Conservation (phyloP, 2,329 filamentous ascomycete genomes). For the Thelonectria rubi region DNA sequence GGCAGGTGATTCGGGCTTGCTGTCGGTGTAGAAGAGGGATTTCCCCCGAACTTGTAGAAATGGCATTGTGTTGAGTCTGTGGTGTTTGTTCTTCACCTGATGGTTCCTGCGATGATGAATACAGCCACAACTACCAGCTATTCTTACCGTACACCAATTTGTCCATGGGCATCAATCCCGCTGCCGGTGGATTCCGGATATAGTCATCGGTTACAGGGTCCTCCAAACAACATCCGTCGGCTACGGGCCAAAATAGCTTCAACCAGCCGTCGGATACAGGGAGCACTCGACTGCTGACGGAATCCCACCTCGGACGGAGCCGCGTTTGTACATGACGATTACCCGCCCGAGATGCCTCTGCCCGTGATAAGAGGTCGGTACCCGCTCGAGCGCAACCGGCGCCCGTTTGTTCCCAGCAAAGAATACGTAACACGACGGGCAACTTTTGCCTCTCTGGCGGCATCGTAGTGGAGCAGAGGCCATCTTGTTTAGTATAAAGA, state of each 20-base stretch:
- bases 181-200: not conserved
- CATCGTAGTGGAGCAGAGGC: slow-evolving; percentile 14
- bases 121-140: no score
- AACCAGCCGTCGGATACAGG: slow-evolving; percentile 15
- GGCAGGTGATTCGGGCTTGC: slow-evolving; percentile 6
- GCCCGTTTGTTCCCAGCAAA: not conserved
- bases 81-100: not conserved
- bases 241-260: not conserved
- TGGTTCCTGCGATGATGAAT: no score
- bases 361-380: slow-evolving; percentile 7
- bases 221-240: not conserved
- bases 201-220: slow-evolving; percentile 13
- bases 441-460: slow-evolving; percentile 1
- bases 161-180: not conserved
- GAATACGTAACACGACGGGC: not conserved
- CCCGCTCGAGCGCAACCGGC: slow-evolving; percentile 13
- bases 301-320: not conserved
- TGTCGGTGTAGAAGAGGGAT: slow-evolving; percentile 49
- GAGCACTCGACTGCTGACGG: not conserved
- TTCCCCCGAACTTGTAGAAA: slow-evolving; percentile 43
- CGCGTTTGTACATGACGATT: not conserved
- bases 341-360: slow-evolving; percentile 5
- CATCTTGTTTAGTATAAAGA: slow-evolving; percentile 20
- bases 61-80: slow-evolving; percentile 37
- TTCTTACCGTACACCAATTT: not conserved